Evolutionary conservation across 2,329 filamentous ascomycete genomes (phyloP).

Genomic region (Hymenoscyphus fraxineus): DNA sequence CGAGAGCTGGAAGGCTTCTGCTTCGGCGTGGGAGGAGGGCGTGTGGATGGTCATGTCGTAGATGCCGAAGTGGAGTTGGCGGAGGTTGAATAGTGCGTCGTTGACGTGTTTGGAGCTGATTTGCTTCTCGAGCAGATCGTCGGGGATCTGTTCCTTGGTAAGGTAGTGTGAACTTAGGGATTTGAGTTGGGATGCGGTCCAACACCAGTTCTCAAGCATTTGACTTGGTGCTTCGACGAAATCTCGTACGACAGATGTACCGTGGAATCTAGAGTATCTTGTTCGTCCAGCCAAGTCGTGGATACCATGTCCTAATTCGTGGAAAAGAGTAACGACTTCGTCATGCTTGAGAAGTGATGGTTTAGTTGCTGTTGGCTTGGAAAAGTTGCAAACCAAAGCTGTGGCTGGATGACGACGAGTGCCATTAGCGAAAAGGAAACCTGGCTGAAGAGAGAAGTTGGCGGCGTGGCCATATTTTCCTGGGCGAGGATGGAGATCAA

Average conservation of each 20-base stretch:
- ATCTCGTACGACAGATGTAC: constrained; percentile 62
- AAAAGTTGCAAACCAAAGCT: constrained; percentile 81
- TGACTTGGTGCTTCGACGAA: constrained; percentile 70
- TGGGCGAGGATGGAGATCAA: constrained; percentile 74
- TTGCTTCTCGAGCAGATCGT: constrained; percentile 69
- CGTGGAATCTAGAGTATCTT: constrained; percentile 63
- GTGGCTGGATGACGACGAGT: constrained; percentile 73
- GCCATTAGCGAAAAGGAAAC: constrained; percentile 63
- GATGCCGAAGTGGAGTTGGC: constrained; percentile 75
- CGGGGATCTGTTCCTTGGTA: constrained; percentile 65
- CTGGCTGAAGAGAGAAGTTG: constrained; percentile 78
- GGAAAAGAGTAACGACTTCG: constrained; percentile 79
- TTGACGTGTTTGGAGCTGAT: constrained; percentile 79
- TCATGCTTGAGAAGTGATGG: constrained; percentile 78
- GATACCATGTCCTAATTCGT: constrained; percentile 70
- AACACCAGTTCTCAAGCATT: constrained; percentile 76
- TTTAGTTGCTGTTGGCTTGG: constrained; percentile 72
- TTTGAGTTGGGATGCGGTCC: constrained; percentile 62
- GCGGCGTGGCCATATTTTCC: constrained; percentile 84
- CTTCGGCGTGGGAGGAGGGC: constrained; percentile 63
- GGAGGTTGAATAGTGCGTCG: constrained; percentile 71
- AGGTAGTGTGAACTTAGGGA: constrained; percentile 71
- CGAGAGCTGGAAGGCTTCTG: constrained; percentile 62
- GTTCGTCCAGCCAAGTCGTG: constrained; percentile 64
- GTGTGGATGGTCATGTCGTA: constrained; percentile 82